Evolutionary conservation across 208 protist species (phyloP).

Genomic region (Crithidia fasciculata): DNA sequence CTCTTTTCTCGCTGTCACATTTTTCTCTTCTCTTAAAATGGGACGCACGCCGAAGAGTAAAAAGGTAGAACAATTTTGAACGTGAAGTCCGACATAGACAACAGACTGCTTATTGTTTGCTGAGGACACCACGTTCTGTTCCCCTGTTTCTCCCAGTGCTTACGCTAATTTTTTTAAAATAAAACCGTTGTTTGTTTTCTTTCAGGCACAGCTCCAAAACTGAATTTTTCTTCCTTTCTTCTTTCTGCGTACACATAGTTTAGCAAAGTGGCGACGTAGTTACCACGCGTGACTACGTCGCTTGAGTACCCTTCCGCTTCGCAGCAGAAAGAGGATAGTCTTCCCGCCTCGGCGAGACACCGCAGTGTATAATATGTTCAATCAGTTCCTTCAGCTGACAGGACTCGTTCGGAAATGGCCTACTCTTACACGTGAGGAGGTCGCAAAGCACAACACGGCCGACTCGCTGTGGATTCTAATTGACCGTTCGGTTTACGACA

Average conservation of each 20-base stretch:
- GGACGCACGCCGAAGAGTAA: background rate
- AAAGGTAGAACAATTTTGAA: background rate
- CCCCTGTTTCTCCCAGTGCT: constrained; percentile 10
- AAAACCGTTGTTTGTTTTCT: background rate
- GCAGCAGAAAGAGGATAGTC: background rate
- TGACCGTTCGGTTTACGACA: constrained; percentile 74
- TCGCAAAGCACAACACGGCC: constrained; percentile 57
- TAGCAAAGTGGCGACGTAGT: background rate
- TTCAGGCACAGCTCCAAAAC: background rate
- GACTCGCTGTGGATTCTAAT: constrained; percentile 73
- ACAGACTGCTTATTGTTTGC: background rate
- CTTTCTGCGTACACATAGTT: background rate
- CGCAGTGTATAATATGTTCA: constrained; percentile 23
- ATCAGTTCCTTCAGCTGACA: constrained; percentile 38
- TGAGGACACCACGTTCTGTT: background rate
- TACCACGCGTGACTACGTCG: background rate
- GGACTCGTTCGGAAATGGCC: constrained; percentile 63
- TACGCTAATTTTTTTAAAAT: background rate
- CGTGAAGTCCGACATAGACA: background rate
- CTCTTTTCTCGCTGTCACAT: too few relatives aligned
- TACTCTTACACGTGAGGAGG: constrained; percentile 55
- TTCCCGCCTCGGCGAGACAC: background rate
- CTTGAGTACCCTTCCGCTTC: background rate
- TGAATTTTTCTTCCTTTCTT: constrained; percentile 7
- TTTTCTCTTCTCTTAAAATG: too few relatives aligned